phyloP scores from a whole-genome alignment of 352 stramenopile genomes.

The Globisporangium uncinulatum region DNA sequence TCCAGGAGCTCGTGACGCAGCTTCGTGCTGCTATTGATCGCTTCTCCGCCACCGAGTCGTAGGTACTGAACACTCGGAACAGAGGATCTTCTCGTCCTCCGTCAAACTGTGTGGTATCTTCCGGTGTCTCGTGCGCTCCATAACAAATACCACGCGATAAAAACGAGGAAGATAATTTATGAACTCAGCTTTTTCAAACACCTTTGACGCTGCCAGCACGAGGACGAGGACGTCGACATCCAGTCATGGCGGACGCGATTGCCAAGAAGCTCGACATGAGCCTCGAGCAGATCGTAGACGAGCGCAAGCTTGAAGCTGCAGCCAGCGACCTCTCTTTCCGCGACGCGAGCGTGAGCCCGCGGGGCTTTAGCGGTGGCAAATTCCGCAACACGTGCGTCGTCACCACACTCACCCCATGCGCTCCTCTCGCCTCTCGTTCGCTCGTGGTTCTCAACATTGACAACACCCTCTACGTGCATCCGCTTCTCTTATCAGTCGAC shows the following conservation, averaged over 20 bases:
- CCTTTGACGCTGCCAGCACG: background rate
- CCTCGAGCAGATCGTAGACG: conserved; percentile 55
- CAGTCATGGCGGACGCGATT: conserved; percentile 22
- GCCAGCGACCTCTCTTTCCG: conserved; percentile 6
- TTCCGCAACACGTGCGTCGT: conserved; percentile 53
- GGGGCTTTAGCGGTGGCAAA: conserved; percentile 25
- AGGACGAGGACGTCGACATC: background rate
- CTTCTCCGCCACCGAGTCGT: conserved; percentile 8
- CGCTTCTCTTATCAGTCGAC: conserved; percentile 32
- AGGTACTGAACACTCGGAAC: background rate
- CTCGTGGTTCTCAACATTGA: background rate
- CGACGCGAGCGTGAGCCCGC: conserved; percentile 4
- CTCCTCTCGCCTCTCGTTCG: background rate
- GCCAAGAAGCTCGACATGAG: conserved; percentile 76
- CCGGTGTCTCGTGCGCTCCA: too few species aligned
- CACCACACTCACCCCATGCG: background rate
- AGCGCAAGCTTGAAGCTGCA: conserved; percentile 31
- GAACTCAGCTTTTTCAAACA: too few species aligned
- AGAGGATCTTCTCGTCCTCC: background rate
- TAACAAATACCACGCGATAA: too few species aligned
- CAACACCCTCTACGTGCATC: background rate
- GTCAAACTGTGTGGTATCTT: background rate
- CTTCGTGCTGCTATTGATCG: conserved; percentile 24
- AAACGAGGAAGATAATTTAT: too few species aligned
- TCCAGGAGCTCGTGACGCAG: conserved; percentile 30